phyloP scores from a whole-genome alignment of 139 green algal species.

The Nannochloris sp. region DNA sequence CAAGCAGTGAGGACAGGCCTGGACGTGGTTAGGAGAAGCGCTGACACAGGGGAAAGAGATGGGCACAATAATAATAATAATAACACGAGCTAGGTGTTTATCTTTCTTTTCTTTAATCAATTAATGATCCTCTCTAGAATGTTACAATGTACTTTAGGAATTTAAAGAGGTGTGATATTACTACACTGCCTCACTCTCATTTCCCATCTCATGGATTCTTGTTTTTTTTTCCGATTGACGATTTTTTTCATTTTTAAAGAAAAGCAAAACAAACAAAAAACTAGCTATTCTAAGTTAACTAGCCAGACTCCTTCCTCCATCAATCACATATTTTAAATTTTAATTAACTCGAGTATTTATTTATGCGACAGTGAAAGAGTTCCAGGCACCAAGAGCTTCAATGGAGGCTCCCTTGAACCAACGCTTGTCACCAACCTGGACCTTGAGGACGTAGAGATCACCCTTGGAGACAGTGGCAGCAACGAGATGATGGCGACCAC shows the following conservation, averaged over 20 bases:
- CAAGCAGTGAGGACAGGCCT: not conserved
- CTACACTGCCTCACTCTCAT: too few species aligned
- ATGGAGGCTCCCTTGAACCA: slow-evolving; percentile 71
- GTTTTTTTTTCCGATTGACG: too few species aligned
- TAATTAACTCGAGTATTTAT: not conserved
- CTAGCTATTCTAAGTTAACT: not conserved
- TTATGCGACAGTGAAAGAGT: slow-evolving; percentile 67
- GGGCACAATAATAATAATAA: too few species aligned
- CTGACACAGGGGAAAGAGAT: slow-evolving; percentile 9
- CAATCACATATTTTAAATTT: not conserved
- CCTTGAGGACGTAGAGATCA: slow-evolving; percentile 74
- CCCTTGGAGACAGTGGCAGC: slow-evolving; percentile 75
- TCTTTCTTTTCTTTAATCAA: too few species aligned
- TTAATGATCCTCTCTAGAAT: too few species aligned
- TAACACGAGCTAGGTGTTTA: too few species aligned
- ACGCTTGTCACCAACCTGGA: slow-evolving; percentile 70
- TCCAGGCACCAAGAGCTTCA: slow-evolving; percentile 27
- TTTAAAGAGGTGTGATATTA: too few species aligned
- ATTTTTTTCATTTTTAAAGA: too few species aligned
- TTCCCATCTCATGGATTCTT: too few species aligned
- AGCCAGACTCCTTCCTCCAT: not conserved
- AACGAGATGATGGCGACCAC: slow-evolving; percentile 93
- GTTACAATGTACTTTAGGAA: too few species aligned
- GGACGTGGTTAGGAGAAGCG: slow-evolving; percentile 11
- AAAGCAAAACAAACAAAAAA: not conserved